phyloP scores from a whole-genome alignment of 345 rosid genomes.

The Diplotaxis tenuifolia region DNA sequence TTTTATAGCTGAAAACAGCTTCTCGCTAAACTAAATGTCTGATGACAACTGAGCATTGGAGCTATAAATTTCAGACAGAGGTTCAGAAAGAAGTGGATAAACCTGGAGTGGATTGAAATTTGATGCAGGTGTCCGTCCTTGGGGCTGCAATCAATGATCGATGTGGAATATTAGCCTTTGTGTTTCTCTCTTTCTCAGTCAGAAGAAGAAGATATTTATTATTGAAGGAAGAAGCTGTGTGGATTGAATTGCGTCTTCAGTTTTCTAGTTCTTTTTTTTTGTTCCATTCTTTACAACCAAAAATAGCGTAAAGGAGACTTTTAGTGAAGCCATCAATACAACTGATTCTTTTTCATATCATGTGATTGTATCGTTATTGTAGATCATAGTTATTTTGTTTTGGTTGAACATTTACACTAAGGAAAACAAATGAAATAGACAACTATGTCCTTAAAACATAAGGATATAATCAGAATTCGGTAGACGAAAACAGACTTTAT shows the following conservation, averaged over 20 bases:
- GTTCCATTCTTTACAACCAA: neutral
- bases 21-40: neutral
- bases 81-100: neutral
- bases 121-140: conserved; percentile 21
- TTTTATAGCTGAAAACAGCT: neutral
- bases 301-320: neutral
- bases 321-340: neutral
- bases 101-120: conserved; percentile 28
- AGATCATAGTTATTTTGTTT: no score
- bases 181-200: neutral
- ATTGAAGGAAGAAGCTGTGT: neutral
- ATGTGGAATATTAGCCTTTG: neutral
- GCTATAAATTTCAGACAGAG: neutral
- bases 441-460: no score
- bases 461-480: no score
- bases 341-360: neutral
- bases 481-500: no score
- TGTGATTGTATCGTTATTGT: no score
- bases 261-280: no score
- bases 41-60: neutral
- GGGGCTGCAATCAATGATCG: conserved; percentile 24
- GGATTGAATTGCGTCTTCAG: conserved; percentile 4
- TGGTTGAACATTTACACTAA: no score
- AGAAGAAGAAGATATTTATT: neutral
- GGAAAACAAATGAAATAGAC: no score